Conservation (phyloP, 2,329 filamentous ascomycete species). For the Scolecobasidium constrictum region DNA sequence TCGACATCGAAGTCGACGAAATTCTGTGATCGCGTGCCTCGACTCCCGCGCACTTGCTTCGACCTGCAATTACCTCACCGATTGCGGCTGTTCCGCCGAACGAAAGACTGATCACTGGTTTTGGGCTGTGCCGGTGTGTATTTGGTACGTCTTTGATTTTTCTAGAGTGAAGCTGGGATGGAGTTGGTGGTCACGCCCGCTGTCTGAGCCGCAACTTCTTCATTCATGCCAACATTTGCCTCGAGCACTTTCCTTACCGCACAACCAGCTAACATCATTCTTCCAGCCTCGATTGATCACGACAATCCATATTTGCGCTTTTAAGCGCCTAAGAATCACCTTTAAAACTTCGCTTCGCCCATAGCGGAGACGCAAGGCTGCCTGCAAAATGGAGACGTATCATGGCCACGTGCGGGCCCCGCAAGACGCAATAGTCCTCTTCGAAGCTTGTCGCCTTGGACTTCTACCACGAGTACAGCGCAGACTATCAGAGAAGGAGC, state of each 20-base stretch:
- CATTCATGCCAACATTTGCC: background rate
- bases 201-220: background rate
- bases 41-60: no score
- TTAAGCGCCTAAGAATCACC: background rate
- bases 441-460: constrained; percentile 88
- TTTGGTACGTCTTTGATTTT: no score
- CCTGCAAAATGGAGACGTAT: constrained; percentile 79
- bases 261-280: background rate
- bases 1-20: no score
- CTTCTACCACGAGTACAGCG: constrained; percentile 85
- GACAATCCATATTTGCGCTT: background rate
- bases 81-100: no score
- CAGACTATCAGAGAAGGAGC: constrained; percentile 89
- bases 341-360: no score
- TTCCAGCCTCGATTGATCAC: background rate
- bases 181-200: no score
- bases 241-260: background rate
- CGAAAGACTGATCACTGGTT: no score
- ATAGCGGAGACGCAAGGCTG: background rate
- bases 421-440: constrained; percentile 93
- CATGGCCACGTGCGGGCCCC: constrained; percentile 92
- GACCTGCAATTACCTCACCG: no score
- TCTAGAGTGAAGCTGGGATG: no score
- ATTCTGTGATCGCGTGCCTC: no score
- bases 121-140: no score